Percentiles rank a stretch among this genome's conserved stretches.
These are phyloP conservation scores for Lindgomyces ingoldianus DNA, from an alignment of 495 filamentous ascomycete genomes.

Conservation along the genomic window DNA sequence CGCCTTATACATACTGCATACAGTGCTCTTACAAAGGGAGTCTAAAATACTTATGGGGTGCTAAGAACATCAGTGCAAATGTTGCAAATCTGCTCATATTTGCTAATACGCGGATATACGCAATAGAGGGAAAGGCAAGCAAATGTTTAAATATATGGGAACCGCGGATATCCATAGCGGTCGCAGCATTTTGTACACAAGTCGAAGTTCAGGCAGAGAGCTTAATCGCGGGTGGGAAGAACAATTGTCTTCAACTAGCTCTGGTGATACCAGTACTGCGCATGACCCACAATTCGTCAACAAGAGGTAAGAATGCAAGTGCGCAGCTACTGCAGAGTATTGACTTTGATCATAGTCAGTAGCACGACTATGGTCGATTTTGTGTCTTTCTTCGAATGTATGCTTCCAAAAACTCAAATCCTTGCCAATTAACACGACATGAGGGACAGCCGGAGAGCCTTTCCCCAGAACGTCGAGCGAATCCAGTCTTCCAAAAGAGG, in stretches of 20 bases:
- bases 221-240: background rate
- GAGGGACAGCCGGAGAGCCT: background rate
- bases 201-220: background rate
- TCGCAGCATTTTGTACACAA: background rate
- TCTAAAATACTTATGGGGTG: no score
- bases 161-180: background rate
- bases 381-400: constrained; percentile 2
- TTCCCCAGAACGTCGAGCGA: constrained; percentile 1
- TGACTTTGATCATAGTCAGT: background rate
- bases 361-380: constrained; percentile 4
- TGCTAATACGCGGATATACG: no score
- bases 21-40: no score
- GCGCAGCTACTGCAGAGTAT: background rate
- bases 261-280: background rate
- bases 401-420: background rate
- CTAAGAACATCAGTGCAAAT: no score
- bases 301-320: background rate
- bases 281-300: background rate
- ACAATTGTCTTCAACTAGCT: background rate
- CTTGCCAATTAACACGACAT: background rate
- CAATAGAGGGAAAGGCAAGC: constrained; percentile 3
- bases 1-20: no score
- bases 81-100: no score
- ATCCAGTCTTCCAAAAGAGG: background rate
- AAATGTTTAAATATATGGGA: background rate